Percentiles rank a stretch among this genome's conserved stretches.
These are phyloP conservation scores for Zopfia rhizophila DNA, from an alignment of 2,329 filamentous ascomycete species.

Conservation along the genomic window DNA sequence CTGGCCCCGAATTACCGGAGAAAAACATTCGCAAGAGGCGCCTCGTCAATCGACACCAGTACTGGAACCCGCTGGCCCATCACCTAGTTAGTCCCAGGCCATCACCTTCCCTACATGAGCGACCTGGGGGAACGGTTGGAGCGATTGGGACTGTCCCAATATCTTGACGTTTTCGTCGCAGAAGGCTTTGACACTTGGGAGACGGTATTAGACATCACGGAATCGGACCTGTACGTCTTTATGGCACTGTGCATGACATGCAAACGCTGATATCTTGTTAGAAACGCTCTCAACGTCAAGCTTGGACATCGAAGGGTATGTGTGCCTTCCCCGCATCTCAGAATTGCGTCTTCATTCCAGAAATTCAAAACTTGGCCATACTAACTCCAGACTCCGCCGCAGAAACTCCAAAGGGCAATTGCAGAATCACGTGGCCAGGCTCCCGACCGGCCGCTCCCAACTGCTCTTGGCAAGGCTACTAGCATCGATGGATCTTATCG, in stretches of 20 bases:
- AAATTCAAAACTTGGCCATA: constrained; percentile 9
- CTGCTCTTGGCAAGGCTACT: constrained; percentile 57
- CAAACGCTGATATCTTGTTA: constrained; percentile 43
- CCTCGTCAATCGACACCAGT: constrained; percentile 18
- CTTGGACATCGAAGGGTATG: constrained; percentile 82
- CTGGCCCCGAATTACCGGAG: no score
- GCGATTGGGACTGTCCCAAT: constrained; percentile 82
- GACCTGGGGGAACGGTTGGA: constrained; percentile 73
- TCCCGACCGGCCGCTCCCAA: constrained; percentile 49
- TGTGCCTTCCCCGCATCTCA: constrained; percentile 37
- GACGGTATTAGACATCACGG: constrained; percentile 83
- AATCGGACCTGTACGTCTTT: constrained; percentile 84
- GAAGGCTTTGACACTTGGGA: constrained; percentile 90
- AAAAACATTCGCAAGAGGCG: no score
- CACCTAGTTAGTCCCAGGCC: background rate
- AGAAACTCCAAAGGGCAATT: constrained; percentile 87
- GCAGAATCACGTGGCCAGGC: constrained; percentile 73
- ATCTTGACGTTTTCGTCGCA: constrained; percentile 76
- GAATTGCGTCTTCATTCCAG: background rate
- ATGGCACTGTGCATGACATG: no score
- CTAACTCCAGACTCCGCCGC: constrained; percentile 2
- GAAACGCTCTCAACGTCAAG: constrained; percentile 79
- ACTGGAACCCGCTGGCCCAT: no score
- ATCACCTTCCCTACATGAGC: constrained; percentile 63
- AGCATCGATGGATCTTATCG: constrained; percentile 65